Conservation (phyloP, 306 rosid species). For the Pterocarpus santalinus region DNA sequence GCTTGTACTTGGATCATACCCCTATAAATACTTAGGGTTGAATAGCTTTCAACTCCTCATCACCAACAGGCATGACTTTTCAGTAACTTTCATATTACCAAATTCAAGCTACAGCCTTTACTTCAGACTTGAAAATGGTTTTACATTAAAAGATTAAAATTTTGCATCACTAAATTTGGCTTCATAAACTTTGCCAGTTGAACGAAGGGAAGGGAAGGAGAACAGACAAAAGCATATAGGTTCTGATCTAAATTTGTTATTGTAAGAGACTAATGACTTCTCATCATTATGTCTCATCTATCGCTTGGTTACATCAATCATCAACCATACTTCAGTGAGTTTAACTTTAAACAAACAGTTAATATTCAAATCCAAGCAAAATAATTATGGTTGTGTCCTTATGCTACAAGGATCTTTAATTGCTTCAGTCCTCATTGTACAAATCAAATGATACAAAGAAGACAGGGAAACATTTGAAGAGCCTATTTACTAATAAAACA, state of each 20-base stretch:
- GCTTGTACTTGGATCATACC: too few species aligned
- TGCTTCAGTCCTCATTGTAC: slow-evolving; percentile 24
- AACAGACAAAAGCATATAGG: neutral
- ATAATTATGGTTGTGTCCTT: neutral
- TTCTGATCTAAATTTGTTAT: too few species aligned
- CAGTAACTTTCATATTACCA: slow-evolving; percentile 14
- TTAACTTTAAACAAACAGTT: neutral
- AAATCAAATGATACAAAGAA: slow-evolving; percentile 10
- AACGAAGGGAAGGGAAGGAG: neutral
- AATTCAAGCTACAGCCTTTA: neutral
- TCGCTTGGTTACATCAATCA: slow-evolving; percentile 3
- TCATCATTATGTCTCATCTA: neutral
- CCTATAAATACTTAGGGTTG: too few species aligned
- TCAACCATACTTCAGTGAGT: neutral
- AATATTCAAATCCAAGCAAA: neutral
- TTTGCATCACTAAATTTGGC: neutral
- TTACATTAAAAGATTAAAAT: neutral
- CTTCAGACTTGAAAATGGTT: slow-evolving; percentile 6
- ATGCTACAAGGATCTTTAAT: slow-evolving; percentile 1
- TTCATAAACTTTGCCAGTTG: slow-evolving; percentile 19
- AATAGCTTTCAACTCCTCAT: neutral
- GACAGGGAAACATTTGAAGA: neutral
- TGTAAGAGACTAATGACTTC: neutral
- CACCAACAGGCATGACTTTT: neutral
- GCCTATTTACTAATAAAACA: neutral